A percentile compares a stretch with the other conserved stretches of the same genome.
phyloP scores from a whole-genome alignment of 1,284 basidiomycete species.

The Rhodotorula sp. region DNA sequence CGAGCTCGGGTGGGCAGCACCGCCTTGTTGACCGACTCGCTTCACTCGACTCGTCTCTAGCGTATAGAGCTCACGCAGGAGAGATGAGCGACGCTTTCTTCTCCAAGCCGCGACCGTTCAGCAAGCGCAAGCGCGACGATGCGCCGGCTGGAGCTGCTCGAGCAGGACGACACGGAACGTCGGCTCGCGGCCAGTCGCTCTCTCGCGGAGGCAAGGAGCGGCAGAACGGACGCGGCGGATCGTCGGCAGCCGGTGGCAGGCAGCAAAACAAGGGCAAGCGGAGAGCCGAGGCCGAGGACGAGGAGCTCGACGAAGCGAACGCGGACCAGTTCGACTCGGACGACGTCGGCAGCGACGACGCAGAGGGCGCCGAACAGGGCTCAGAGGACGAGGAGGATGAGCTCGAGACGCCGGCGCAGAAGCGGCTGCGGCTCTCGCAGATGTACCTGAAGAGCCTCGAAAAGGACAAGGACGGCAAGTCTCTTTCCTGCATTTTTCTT shows the following conservation, averaged over 20 bases:
- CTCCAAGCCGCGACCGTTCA: conserved; percentile 34
- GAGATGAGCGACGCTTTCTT: conserved; percentile 37
- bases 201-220: conserved; percentile 6
- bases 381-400: conserved; percentile 56
- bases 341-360: conserved; percentile 16
- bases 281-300: conserved; percentile 22
- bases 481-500: not conserved
- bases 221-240: conserved; percentile 2
- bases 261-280: conserved; percentile 27
- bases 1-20: not conserved
- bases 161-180: conserved; percentile 1
- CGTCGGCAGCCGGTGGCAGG: conserved; percentile 1
- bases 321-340: conserved; percentile 36
- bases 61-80: not conserved
- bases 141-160: conserved; percentile 10
- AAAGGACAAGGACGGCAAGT: conserved; percentile 57
- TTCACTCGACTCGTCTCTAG: not conserved
- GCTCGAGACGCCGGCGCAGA: conserved; percentile 83
- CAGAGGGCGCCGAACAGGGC: conserved; percentile 24
- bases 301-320: conserved; percentile 32
- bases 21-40: not conserved
- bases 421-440: conserved; percentile 83
- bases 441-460: conserved; percentile 84
- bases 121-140: conserved; percentile 30
- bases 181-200: conserved; percentile 10